Percentiles rank a stretch among this genome's conserved stretches.
Conservation (phyloP, 495 filamentous ascomycete genomes). For the Xeromyces bisporus region DNA sequence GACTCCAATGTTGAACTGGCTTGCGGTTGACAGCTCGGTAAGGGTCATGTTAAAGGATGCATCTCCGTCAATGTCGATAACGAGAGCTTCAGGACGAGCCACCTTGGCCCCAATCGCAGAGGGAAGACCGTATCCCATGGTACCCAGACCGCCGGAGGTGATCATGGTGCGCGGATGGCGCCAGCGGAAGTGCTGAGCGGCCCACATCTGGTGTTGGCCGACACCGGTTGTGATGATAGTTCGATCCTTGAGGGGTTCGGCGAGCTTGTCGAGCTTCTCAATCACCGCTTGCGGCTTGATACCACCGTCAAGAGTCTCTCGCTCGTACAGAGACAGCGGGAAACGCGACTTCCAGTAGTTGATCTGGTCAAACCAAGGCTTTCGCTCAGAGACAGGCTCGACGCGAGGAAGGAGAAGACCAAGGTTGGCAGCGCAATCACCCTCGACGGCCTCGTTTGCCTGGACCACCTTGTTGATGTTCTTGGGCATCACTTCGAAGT, state of each 20-base stretch:
- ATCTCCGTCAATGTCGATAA: slow-evolving; percentile 91
- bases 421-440: slow-evolving; percentile 51
- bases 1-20: slow-evolving; percentile 82
- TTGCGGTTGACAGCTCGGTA: slow-evolving; percentile 75
- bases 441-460: slow-evolving; percentile 41
- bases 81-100: slow-evolving; percentile 64
- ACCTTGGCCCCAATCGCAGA: slow-evolving; percentile 91
- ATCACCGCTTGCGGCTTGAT: slow-evolving; percentile 87
- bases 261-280: slow-evolving; percentile 60
- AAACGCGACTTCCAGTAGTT: slow-evolving; percentile 74
- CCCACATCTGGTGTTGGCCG: slow-evolving; percentile 97
- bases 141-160: slow-evolving; percentile 82
- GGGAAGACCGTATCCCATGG: slow-evolving; percentile 89
- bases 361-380: slow-evolving; percentile 79
- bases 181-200: slow-evolving; percentile 89
- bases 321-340: slow-evolving; percentile 60
- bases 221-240: slow-evolving; percentile 85
- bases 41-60: slow-evolving; percentile 96
- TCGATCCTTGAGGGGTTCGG: slow-evolving; percentile 51
- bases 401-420: slow-evolving; percentile 52
- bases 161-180: slow-evolving; percentile 71
- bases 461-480: slow-evolving; percentile 50
- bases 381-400: slow-evolving; percentile 42
- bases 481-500: slow-evolving; percentile 49
- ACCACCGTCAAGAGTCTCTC: slow-evolving; percentile 44